phyloP scores from a whole-genome alignment of 345 rosid genomes.

The Salix purpurea region DNA sequence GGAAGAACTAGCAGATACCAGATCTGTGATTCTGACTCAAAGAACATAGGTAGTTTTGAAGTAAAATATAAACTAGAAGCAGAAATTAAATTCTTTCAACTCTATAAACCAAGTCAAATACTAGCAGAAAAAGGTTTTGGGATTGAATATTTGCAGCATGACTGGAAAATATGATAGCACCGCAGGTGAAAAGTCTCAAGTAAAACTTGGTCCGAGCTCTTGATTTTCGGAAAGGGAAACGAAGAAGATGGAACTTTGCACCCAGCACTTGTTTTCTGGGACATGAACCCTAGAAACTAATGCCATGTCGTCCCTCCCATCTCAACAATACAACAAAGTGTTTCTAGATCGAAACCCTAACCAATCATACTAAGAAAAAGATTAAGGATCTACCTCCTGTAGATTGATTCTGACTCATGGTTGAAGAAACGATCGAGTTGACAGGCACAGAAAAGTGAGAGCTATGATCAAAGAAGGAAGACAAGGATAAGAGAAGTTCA shows the following conservation, averaged over 20 bases:
- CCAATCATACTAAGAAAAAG: background rate
- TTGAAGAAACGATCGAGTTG: background rate
- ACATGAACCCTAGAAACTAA: background rate
- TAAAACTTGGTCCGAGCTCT: too few species aligned
- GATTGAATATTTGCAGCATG: too few species aligned
- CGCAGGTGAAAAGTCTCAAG: too few species aligned
- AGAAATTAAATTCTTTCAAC: too few species aligned
- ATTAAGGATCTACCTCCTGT: slow-evolving; percentile 2
- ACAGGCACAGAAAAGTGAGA: background rate
- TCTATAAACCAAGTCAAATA: too few species aligned
- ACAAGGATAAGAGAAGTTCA: background rate
- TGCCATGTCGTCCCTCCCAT: background rate
- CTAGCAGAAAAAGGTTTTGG: too few species aligned
- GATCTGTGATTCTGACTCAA: too few species aligned
- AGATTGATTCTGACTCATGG: slow-evolving; percentile 13
- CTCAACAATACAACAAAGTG: background rate
- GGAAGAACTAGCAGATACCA: background rate
- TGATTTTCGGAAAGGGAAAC: background rate
- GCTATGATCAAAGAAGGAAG: background rate
- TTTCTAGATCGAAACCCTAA: background rate
- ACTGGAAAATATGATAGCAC: too few species aligned
- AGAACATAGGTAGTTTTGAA: fast-evolving
- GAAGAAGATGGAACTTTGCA: background rate
- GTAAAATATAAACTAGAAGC: too few species aligned
- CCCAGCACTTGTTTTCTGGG: background rate